A percentile compares a stretch with the other conserved stretches of the same genome.
phyloP scores from a whole-genome alignment of 2,329 filamentous ascomycete genomes.

The Verticillium nonalfalfae region DNA sequence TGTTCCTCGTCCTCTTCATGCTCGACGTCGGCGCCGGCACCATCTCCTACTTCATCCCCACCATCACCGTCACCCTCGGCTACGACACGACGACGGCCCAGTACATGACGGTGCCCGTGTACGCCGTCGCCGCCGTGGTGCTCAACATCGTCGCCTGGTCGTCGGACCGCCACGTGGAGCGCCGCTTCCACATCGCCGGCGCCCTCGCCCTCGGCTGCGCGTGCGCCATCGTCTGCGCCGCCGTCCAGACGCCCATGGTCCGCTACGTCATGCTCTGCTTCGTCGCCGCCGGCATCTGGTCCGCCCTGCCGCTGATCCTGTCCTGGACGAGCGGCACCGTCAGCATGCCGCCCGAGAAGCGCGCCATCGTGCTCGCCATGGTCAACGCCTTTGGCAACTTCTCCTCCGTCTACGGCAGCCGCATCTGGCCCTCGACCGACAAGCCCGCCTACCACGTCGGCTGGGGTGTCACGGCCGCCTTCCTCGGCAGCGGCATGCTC shows the following conservation, averaged over 20 bases:
- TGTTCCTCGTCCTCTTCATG: slow-evolving; percentile 50
- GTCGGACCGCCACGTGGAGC: slow-evolving; percentile 45
- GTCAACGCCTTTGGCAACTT: slow-evolving; percentile 24
- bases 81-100: slow-evolving; percentile 47
- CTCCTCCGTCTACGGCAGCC: slow-evolving; percentile 22
- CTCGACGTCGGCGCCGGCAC: slow-evolving; percentile 44
- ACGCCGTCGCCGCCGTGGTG: slow-evolving; percentile 37
- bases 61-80: slow-evolving; percentile 54
- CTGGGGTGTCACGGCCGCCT: slow-evolving; percentile 20
- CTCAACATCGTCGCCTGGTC: slow-evolving; percentile 50
- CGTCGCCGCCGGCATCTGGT: slow-evolving; percentile 17
- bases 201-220: slow-evolving; percentile 44
- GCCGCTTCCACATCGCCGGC: slow-evolving; percentile 48
- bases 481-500: slow-evolving; percentile 16
- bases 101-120: slow-evolving; percentile 44
- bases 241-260: slow-evolving; percentile 14
- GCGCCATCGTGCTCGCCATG: slow-evolving; percentile 22
- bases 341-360: slow-evolving; percentile 20
- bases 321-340: slow-evolving; percentile 20
- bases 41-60: slow-evolving; percentile 62
- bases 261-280: slow-evolving; percentile 23
- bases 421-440: slow-evolving; percentile 20
- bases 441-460: slow-evolving; percentile 17
- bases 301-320: slow-evolving; percentile 17
- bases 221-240: slow-evolving; percentile 25